Percentiles rank a stretch among this genome's conserved stretches.
Conservation (phyloP, 2,329 filamentous ascomycete species). For the Coniosporium tulheliwenetii region DNA sequence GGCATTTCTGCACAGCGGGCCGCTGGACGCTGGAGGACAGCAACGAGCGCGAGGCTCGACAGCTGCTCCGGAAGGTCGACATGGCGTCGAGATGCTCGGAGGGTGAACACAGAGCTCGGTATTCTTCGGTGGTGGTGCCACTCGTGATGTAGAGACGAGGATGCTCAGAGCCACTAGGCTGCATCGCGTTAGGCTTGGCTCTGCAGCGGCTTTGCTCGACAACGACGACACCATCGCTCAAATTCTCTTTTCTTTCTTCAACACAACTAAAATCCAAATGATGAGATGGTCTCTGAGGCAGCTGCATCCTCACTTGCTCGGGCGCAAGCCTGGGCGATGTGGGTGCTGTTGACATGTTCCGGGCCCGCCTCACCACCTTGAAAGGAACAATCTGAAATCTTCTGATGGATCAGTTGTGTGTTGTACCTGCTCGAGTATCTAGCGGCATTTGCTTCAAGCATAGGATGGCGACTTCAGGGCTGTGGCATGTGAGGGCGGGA, state of each 20-base stretch:
- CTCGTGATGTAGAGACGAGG: too few relatives aligned
- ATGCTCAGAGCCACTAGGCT: too few relatives aligned
- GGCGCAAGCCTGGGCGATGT: slow-evolving; percentile 29
- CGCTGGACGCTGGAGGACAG: slow-evolving; percentile 14
- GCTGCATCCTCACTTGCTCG: slow-evolving; percentile 37
- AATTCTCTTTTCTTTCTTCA: slow-evolving; percentile 8
- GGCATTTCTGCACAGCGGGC: slow-evolving; percentile 11
- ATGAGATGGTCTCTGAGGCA: slow-evolving; percentile 51
- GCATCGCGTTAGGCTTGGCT: too few relatives aligned
- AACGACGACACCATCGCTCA: slow-evolving; percentile 2
- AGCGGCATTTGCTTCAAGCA: too few relatives aligned
- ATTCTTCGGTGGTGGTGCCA: too few relatives aligned
- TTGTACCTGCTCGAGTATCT: background rate
- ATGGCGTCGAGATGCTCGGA: slow-evolving; percentile 11
- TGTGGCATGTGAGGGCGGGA: too few relatives aligned
- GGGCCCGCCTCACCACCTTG: slow-evolving; percentile 29
- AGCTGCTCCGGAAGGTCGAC: slow-evolving; percentile 23
- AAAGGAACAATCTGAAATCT: slow-evolving; percentile 24
- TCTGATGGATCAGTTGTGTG: slow-evolving; percentile 29
- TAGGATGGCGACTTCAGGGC: too few relatives aligned
- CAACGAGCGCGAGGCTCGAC: slow-evolving; percentile 22
- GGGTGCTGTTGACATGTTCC: slow-evolving; percentile 33
- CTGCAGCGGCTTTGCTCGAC: slow-evolving; percentile 21
- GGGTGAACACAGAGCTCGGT: too few relatives aligned
- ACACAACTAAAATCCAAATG: slow-evolving; percentile 68